Percentiles rank a stretch among this genome's conserved stretches.
Evolutionary conservation across 495 filamentous ascomycete species (phyloP).

Genomic region (Pseudomonodictys pantanalensis): DNA sequence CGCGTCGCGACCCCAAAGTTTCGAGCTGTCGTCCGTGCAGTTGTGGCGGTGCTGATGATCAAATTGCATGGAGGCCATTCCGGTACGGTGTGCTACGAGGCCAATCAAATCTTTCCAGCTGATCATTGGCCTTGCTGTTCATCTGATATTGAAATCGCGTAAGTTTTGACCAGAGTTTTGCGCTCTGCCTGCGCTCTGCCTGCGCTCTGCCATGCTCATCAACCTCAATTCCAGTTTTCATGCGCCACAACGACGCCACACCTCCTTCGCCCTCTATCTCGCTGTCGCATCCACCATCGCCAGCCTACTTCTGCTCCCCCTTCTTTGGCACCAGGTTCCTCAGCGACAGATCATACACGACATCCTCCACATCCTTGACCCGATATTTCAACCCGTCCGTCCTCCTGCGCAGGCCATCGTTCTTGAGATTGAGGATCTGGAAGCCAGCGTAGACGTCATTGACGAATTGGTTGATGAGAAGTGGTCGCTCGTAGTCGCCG

Average conservation of each 20-base stretch:
- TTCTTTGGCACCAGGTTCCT: constrained; percentile 70
- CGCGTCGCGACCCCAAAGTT: too few species aligned
- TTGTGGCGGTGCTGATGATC: too few species aligned
- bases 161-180: too few species aligned
- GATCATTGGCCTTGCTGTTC: too few species aligned
- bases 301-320: constrained; percentile 4
- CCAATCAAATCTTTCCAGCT: too few species aligned
- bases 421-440: constrained; percentile 95
- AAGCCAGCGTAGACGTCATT: constrained; percentile 95
- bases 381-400: constrained; percentile 94
- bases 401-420: constrained; percentile 81
- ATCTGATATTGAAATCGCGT: too few species aligned
- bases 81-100: too few species aligned
- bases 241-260: not conserved
- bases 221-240: not conserved
- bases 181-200: too few species aligned
- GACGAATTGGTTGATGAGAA: constrained; percentile 85
- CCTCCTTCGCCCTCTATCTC: too few species aligned
- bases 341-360: constrained; percentile 90
- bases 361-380: constrained; percentile 94
- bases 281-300: not conserved
- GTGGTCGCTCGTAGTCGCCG: constrained; percentile 78
- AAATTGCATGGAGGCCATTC: too few species aligned
- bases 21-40: too few species aligned
- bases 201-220: too few species aligned